These are phyloP conservation scores for Prinsepia uniflora DNA, from an alignment of 306 rosid species.

Conservation along the genomic window DNA sequence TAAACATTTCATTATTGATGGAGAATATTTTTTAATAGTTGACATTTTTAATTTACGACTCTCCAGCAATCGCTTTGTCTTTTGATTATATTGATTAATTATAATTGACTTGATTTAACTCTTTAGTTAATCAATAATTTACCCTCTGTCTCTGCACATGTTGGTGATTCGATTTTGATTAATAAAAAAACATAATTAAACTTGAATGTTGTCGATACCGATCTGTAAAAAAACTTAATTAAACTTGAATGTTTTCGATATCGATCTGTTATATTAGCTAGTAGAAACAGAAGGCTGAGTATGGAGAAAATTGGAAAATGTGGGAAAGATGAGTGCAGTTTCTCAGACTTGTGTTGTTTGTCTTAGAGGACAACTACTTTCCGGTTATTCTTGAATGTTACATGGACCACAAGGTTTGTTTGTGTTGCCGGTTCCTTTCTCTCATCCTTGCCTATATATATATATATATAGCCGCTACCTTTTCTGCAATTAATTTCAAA, in stretches of 20 bases:
- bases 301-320: too few relatives aligned
- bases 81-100: background rate
- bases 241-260: too few relatives aligned
- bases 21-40: background rate
- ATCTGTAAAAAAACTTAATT: too few relatives aligned
- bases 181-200: too few relatives aligned
- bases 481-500: slow-evolving; percentile 9
- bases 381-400: background rate
- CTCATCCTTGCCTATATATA: background rate
- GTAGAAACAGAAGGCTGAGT: too few relatives aligned
- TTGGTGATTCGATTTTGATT: background rate
- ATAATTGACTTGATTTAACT: background rate
- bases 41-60: background rate
- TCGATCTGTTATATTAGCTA: too few relatives aligned
- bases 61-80: background rate
- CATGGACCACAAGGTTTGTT: slow-evolving; percentile 22
- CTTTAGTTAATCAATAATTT: background rate
- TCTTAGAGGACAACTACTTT: slow-evolving; percentile 1
- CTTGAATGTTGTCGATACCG: too few relatives aligned
- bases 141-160: background rate
- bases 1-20: background rate
- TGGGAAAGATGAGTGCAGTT: background rate
- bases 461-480: background rate
- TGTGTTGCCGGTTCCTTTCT: background rate
- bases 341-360: too few relatives aligned